A percentile compares a stretch with the other conserved stretches of the same genome.
Evolutionary conservation across 164 flowering plant genomes (phyloP).

Genomic region (Liquidambar formosana): DNA sequence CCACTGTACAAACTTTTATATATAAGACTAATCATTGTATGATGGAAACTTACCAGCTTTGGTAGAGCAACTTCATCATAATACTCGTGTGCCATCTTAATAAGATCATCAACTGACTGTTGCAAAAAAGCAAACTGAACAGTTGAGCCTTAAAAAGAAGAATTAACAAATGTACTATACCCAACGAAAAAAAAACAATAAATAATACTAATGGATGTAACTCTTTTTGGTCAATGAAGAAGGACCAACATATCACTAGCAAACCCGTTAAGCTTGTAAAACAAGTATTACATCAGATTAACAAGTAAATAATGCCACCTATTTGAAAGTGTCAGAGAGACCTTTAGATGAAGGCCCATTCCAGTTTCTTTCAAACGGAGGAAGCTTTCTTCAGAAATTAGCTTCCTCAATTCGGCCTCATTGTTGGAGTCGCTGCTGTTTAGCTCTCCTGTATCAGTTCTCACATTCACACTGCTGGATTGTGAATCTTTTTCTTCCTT

Average conservation of each 20-base stretch:
- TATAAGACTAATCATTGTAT: no score
- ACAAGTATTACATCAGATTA: no score
- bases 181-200: no score
- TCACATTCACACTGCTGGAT: conserved; percentile 10
- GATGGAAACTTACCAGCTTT: conserved; percentile 68
- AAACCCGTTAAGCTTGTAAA: no score
- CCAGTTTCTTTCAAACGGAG: conserved; percentile 71
- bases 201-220: no score
- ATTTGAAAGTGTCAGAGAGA: conserved; percentile 11
- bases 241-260: no score
- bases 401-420: conserved; percentile 44
- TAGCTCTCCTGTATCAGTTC: conserved; percentile 18
- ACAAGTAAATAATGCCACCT: no score
- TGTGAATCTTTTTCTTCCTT: conserved; percentile 26
- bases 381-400: conserved; percentile 68
- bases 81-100: conserved; percentile 58
- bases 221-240: no score
- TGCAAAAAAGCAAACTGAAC: conserved; percentile 10
- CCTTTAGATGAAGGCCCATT: conserved; percentile 86
- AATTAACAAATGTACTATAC: no score
- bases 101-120: conserved; percentile 78
- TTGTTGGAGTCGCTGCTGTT: conserved; percentile 25
- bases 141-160: no score
- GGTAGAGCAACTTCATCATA: conserved; percentile 90
- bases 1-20: background rate